These are phyloP conservation scores for Physaria fendleri DNA, from an alignment of 345 rosid genomes.

Conservation along the genomic window DNA sequence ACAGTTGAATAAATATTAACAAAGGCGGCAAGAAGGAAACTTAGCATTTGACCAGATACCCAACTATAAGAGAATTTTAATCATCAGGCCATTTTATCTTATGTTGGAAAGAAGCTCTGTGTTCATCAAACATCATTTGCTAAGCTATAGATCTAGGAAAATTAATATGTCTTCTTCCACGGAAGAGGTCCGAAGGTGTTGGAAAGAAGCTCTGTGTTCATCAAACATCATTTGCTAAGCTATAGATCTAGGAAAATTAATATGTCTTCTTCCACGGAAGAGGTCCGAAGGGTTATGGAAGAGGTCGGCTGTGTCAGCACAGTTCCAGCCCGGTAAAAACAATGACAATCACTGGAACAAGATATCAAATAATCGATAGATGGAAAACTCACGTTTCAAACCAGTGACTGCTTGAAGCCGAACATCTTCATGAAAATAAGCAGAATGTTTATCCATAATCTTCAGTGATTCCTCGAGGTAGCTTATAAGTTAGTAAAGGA, in stretches of 20 bases:
- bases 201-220: background rate
- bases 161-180: background rate
- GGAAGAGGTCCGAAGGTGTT: no score
- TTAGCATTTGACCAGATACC: background rate
- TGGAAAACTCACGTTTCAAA: slow-evolving; percentile 66
- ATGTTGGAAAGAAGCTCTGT: background rate
- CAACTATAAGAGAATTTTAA: background rate
- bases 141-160: background rate
- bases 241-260: background rate
- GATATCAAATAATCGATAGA: background rate
- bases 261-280: background rate
- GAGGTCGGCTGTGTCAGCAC: background rate
- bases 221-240: background rate
- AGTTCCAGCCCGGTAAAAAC: background rate
- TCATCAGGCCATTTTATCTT: background rate
- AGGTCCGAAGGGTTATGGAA: slow-evolving; percentile 6
- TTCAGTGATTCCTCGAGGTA: slow-evolving; percentile 85
- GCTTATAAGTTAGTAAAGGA: slow-evolving; percentile 55
- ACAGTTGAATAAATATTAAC: background rate
- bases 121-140: background rate
- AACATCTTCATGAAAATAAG: slow-evolving; percentile 97
- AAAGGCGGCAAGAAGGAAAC: background rate
- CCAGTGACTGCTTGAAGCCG: slow-evolving; percentile 88
- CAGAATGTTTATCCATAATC: slow-evolving; percentile 79
- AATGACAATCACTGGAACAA: slow-evolving; percentile 11